phyloP scores from a whole-genome alignment of 345 rosid species.

The Ceriops zippeliana region DNA sequence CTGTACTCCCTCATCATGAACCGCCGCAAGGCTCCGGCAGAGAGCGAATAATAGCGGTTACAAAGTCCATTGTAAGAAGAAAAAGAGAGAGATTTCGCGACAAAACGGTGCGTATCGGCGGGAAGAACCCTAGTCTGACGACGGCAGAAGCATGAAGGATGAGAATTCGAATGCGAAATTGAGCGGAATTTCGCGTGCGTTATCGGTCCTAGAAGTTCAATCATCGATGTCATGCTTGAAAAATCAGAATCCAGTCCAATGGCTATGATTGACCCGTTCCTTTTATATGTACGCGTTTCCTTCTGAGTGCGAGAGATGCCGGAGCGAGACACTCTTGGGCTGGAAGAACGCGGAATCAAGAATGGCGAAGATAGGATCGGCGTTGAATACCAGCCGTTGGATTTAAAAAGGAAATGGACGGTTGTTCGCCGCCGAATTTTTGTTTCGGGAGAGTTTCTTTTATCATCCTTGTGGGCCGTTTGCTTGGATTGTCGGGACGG shows the following conservation, averaged over 20 bases:
- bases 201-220: constrained; percentile 40
- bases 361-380: background rate
- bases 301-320: too few species aligned
- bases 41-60: background rate
- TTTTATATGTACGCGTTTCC: too few species aligned
- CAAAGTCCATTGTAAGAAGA: background rate
- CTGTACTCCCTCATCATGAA: constrained; percentile 33
- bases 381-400: constrained; percentile 35
- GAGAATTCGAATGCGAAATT: constrained; percentile 30
- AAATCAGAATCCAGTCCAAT: constrained; percentile 18
- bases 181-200: constrained; percentile 25
- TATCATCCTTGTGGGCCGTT: too few species aligned
- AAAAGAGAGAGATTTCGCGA: constrained; percentile 28
- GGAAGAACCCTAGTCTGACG: constrained; percentile 42
- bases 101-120: constrained; percentile 31
- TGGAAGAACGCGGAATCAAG: too few species aligned
- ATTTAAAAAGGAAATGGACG: background rate
- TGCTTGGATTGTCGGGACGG: too few species aligned
- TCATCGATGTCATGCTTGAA: constrained; percentile 35
- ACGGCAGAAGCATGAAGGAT: constrained; percentile 29
- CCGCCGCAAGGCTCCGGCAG: constrained; percentile 25
- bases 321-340: too few species aligned
- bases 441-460: too few species aligned
- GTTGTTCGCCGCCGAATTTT: too few species aligned
- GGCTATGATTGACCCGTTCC: background rate